phyloP scores from a whole-genome alignment of 2,329 filamentous ascomycete species.

The Curvularia sp. region DNA sequence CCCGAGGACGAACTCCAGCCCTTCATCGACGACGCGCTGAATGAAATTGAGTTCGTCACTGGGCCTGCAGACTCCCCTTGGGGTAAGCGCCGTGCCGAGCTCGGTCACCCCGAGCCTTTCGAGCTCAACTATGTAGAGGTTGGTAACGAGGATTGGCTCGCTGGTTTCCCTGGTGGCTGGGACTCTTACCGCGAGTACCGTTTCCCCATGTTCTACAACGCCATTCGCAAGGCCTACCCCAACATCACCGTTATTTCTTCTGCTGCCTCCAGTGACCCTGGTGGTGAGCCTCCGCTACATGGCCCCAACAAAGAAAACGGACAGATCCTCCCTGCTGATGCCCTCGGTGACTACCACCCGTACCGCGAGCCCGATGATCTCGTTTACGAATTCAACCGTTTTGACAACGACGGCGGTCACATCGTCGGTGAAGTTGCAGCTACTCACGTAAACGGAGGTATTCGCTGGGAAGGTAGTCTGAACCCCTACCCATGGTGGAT shows the following conservation, averaged over 20 bases:
- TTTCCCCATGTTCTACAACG: constrained; percentile 44
- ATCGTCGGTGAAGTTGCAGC: constrained; percentile 49
- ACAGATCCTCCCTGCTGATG: constrained; percentile 29
- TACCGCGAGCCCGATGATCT: constrained; percentile 55
- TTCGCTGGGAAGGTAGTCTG: constrained; percentile 36
- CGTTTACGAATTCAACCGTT: constrained; percentile 51
- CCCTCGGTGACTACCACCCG: constrained; percentile 52
- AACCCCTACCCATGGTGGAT: constrained; percentile 53
- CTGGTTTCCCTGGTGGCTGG: constrained; percentile 39
- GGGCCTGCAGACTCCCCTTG: constrained; percentile 42
- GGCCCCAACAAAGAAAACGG: constrained; percentile 44
- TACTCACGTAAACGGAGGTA: constrained; percentile 40
- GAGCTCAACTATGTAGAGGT: constrained; percentile 50
- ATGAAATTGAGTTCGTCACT: constrained; percentile 47
- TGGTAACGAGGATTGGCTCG: constrained; percentile 51
- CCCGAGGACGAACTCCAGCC: constrained; percentile 48
- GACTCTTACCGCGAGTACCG: constrained; percentile 43
- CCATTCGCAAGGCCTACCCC: constrained; percentile 45
- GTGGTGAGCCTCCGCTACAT: constrained; percentile 36
- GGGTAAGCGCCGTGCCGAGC: constrained; percentile 45
- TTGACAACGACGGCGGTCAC: constrained; percentile 50
- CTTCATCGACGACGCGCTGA: constrained; percentile 49
- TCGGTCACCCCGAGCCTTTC: constrained; percentile 49
- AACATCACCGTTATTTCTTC: constrained; percentile 48
- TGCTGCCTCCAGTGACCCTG: constrained; percentile 40